phyloP scores from a whole-genome alignment of 2,329 filamentous ascomycete genomes.

The Pseudogymnoascus sp. region DNA sequence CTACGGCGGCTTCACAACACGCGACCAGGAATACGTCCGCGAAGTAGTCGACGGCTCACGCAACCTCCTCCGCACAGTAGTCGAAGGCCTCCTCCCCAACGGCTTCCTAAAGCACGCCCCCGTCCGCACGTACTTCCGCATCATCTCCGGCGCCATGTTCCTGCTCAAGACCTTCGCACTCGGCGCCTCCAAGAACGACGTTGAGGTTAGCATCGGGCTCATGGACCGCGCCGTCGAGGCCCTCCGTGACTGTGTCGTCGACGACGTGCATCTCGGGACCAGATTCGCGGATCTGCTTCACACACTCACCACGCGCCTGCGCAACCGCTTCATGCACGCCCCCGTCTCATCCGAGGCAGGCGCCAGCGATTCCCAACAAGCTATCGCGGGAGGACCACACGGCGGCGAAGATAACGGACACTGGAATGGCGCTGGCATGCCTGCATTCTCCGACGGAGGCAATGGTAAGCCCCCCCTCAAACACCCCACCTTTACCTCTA shows the following conservation, averaged over 20 bases:
- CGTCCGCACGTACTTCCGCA: slow-evolving; percentile 77
- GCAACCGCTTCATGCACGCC: slow-evolving; percentile 64
- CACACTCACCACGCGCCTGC: slow-evolving; percentile 63
- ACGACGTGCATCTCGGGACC: slow-evolving; percentile 78
- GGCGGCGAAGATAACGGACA: not conserved
- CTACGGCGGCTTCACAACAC: slow-evolving; percentile 53
- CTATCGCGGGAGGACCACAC: not conserved
- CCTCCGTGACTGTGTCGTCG: slow-evolving; percentile 68
- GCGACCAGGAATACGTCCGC: slow-evolving; percentile 64
- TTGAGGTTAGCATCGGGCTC: slow-evolving; percentile 63
- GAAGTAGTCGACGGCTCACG: slow-evolving; percentile 72
- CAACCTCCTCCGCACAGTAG: slow-evolving; percentile 67
- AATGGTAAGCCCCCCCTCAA: not conserved
- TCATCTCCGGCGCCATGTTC: slow-evolving; percentile 79
- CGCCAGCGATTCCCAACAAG: not conserved
- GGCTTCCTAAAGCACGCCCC: slow-evolving; percentile 76
- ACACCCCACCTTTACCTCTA: too few species aligned
- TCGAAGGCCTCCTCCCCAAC: slow-evolving; percentile 63
- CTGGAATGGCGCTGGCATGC: not conserved
- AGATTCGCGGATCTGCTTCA: slow-evolving; percentile 77
- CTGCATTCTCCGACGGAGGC: not conserved
- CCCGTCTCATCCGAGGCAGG: slow-evolving; percentile 25
- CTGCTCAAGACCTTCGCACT: slow-evolving; percentile 76
- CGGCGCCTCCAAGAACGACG: slow-evolving; percentile 68
- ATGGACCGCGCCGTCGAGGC: slow-evolving; percentile 69